Evolutionary conservation across 176 grass and related monocot genomes (phyloP).

Genomic region (Puya raimondii): DNA sequence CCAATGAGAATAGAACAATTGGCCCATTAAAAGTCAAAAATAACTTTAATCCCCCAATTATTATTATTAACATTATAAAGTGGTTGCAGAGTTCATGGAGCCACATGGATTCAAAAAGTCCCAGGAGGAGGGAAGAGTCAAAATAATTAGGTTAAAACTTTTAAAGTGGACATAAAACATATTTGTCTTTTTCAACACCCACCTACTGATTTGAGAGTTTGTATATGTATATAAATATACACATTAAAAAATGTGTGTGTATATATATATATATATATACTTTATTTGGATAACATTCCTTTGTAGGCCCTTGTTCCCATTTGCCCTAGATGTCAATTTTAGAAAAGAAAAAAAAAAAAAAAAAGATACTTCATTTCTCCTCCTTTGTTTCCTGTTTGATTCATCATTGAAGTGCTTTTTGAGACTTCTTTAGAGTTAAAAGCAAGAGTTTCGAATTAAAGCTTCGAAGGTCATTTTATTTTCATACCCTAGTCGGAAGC

Average conservation of each 20-base stretch:
- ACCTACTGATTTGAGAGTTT: background rate
- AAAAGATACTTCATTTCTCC: too few relatives aligned
- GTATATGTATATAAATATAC: too few relatives aligned
- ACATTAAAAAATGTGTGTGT: too few relatives aligned
- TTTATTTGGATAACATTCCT: constrained; percentile 1
- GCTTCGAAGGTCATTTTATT: too few relatives aligned
- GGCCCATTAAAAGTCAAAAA: background rate
- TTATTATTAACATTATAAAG: background rate
- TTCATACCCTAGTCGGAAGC: too few relatives aligned
- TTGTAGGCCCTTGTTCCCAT: background rate
- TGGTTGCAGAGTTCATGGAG: background rate
- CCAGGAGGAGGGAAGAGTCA: background rate
- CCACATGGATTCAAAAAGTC: background rate
- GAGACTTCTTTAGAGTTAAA: too few relatives aligned
- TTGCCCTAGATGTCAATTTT: too few relatives aligned
- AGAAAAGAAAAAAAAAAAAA: too few relatives aligned
- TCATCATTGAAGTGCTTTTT: too few relatives aligned
- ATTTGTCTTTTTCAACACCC: background rate
- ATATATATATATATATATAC: background rate
- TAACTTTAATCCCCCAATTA: background rate
- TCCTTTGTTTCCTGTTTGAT: too few relatives aligned
- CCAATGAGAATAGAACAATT: background rate
- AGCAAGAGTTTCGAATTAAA: too few relatives aligned
- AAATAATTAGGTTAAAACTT: background rate
- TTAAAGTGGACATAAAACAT: background rate